Conservation (phyloP, 2,329 filamentous ascomycete species). For the Colletotrichum destructivum region DNA sequence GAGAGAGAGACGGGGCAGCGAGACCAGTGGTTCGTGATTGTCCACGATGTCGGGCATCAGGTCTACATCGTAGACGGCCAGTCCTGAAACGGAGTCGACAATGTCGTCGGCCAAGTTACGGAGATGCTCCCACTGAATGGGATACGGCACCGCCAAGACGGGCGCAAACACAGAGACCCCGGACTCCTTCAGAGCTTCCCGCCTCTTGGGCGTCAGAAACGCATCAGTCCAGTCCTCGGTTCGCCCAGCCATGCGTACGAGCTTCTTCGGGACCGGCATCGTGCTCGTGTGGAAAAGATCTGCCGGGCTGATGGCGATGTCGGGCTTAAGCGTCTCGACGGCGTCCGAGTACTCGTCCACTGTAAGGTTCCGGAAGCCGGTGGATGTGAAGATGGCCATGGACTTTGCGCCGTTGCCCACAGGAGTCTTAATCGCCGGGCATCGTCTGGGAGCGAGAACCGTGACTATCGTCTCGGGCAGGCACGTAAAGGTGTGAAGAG, state of each 20-base stretch:
- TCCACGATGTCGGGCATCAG: constrained; percentile 78
- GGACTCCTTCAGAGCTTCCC: constrained; percentile 48
- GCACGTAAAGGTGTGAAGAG: constrained; percentile 83
- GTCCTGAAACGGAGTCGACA: constrained; percentile 69
- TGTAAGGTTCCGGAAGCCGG: constrained; percentile 83
- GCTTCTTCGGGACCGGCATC: constrained; percentile 78
- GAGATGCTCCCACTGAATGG: constrained; percentile 86
- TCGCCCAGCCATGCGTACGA: constrained; percentile 86
- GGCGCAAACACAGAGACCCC: constrained; percentile 71
- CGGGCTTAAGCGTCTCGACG: constrained; percentile 77
- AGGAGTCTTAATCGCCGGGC: constrained; percentile 81
- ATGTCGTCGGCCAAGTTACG: constrained; percentile 78
- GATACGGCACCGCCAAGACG: constrained; percentile 81
- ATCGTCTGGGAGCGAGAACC: constrained; percentile 83
- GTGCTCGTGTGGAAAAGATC: constrained; percentile 72
- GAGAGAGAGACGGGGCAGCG: constrained; percentile 82
- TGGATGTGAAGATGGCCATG: constrained; percentile 86
- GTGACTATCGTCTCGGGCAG: constrained; percentile 76
- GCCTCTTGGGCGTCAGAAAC: constrained; percentile 66
- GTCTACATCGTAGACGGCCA: constrained; percentile 84
- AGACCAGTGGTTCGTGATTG: constrained; percentile 65
- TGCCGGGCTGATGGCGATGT: constrained; percentile 84
- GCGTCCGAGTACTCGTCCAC: constrained; percentile 78
- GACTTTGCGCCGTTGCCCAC: constrained; percentile 79
- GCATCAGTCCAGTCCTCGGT: constrained; percentile 87